These are phyloP conservation scores for Nemania sp. DNA, from an alignment of 2,329 filamentous ascomycete species.

Conservation along the genomic window DNA sequence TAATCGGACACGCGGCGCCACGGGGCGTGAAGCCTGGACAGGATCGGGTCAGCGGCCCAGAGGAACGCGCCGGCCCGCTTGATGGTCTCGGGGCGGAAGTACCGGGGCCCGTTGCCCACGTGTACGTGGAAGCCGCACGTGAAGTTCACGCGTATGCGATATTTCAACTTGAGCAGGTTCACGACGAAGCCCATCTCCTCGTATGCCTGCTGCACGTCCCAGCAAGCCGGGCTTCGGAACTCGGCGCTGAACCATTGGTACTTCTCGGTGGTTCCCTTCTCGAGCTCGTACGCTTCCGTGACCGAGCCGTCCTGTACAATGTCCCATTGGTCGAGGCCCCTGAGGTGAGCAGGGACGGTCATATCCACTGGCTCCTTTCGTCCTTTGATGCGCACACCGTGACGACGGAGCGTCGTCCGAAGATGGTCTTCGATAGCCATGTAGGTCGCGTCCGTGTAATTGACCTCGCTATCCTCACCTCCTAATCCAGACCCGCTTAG, in stretches of 20 bases:
- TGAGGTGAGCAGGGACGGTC: not conserved
- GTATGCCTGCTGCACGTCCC: conserved; percentile 36
- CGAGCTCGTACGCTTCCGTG: not conserved
- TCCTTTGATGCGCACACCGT: conserved; percentile 26
- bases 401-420: conserved; percentile 22
- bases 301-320: not conserved
- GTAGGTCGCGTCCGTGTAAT: too few relatives aligned
- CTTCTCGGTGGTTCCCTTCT: not conserved
- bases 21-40: conserved; percentile 44
- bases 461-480: not conserved
- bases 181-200: conserved; percentile 40
- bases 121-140: conserved; percentile 46
- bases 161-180: conserved; percentile 39
- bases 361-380: too few relatives aligned
- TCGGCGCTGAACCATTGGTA: conserved; percentile 40
- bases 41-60: conserved; percentile 44
- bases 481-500: too few relatives aligned
- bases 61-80: conserved; percentile 41
- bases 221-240: conserved; percentile 43
- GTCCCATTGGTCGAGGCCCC: conserved; percentile 26
- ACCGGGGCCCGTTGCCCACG: conserved; percentile 42
- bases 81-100: conserved; percentile 37
- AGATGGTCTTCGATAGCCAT: too few relatives aligned
- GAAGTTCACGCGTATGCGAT: conserved; percentile 42
- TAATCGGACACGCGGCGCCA: conserved; percentile 34